Evolutionary conservation across 768 basidiomycete species (phyloP).

Genomic region (Artomyces pyxidatus): DNA sequence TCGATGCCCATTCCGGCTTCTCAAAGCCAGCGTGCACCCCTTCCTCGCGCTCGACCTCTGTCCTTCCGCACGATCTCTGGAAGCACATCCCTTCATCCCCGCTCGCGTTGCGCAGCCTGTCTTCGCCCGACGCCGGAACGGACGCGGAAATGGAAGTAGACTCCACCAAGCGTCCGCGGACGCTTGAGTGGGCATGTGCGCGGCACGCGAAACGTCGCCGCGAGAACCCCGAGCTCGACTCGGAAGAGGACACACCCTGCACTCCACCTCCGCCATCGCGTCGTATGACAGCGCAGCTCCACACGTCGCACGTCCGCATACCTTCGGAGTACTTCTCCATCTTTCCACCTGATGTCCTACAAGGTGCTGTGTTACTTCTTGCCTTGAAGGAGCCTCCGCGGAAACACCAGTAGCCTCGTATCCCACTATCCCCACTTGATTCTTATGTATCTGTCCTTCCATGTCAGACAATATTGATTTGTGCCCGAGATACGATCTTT

Average conservation of each 20-base stretch:
- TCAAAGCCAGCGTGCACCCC: neutral
- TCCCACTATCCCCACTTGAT: neutral
- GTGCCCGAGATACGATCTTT: neutral
- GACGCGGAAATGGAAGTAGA: constrained; percentile 1
- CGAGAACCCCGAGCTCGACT: constrained; percentile 5
- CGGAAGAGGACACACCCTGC: constrained; percentile 14
- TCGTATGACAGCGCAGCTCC: neutral
- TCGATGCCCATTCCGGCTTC: neutral
- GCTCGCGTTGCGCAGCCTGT: constrained; percentile 10
- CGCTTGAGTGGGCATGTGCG: constrained; percentile 40
- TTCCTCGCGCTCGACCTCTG: neutral
- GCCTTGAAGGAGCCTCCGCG: constrained; percentile 19
- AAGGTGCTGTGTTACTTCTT: constrained; percentile 24
- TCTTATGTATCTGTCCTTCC: neutral
- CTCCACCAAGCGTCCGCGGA: constrained; percentile 21
- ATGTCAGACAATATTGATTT: neutral
- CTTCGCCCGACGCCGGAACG: constrained; percentile 12
- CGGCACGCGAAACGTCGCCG: constrained; percentile 31
- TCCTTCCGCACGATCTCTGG: constrained; percentile 22
- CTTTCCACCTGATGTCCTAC: constrained; percentile 22
- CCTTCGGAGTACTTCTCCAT: constrained; percentile 17
- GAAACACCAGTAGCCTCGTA: neutral
- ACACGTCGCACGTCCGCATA: constrained; percentile 6
- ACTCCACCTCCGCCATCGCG: neutral
- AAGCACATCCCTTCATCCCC: constrained; percentile 22